These are phyloP conservation scores for Friedmanniomyces endolithicus DNA, from an alignment of 495 filamentous ascomycete species.

Conservation along the genomic window DNA sequence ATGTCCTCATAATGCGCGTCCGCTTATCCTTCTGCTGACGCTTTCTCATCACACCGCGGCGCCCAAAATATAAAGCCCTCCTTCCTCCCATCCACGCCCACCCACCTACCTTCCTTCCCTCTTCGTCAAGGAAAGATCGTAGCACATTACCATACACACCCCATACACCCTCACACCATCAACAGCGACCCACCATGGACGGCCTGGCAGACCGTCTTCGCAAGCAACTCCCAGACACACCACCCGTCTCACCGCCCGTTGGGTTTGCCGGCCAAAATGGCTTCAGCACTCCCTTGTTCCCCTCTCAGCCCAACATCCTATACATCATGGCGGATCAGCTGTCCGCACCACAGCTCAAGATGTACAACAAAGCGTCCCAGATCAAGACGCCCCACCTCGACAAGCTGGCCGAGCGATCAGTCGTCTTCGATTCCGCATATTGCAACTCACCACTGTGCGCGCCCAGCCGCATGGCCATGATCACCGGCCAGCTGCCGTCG, in stretches of 20 bases:
- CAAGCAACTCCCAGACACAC: slow-evolving; percentile 17
- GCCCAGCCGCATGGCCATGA: slow-evolving; percentile 78
- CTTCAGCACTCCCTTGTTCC: slow-evolving; percentile 20
- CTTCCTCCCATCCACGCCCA: no score
- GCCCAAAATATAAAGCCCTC: no score
- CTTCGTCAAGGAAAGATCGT: background rate
- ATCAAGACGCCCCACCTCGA: slow-evolving; percentile 83
- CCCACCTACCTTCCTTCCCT: background rate
- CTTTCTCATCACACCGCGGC: no score
- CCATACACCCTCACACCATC: background rate
- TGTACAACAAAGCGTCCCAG: slow-evolving; percentile 65
- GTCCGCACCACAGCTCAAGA: slow-evolving; percentile 69
- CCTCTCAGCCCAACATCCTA: slow-evolving; percentile 54
- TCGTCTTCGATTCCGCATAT: slow-evolving; percentile 80
- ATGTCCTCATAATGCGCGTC: no score
- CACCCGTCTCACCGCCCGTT: slow-evolving; percentile 16
- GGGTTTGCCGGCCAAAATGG: slow-evolving; percentile 18
- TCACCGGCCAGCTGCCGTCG: slow-evolving; percentile 73
- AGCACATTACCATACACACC: background rate
- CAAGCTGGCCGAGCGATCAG: slow-evolving; percentile 58
- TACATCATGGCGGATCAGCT: slow-evolving; percentile 93
- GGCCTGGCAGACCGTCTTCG: slow-evolving; percentile 6
- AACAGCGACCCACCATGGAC: slow-evolving; percentile 8
- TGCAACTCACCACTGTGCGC: slow-evolving; percentile 82
- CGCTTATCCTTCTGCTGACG: no score